Evolutionary conservation across 2,329 filamentous ascomycete genomes (phyloP).

Genomic region (Diaporthe australafricana): DNA sequence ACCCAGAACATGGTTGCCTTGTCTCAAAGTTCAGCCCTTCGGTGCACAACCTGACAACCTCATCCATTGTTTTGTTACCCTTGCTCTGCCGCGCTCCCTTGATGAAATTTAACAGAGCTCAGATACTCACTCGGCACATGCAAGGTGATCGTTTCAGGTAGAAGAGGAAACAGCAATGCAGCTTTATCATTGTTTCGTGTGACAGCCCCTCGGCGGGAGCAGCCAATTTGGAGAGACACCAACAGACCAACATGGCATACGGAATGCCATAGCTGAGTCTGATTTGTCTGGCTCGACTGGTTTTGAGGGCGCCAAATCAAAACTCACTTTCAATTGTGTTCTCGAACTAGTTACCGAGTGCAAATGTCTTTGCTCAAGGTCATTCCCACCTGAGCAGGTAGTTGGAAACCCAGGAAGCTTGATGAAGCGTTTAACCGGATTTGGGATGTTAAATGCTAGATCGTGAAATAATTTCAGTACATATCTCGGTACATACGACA

Average conservation of each 20-base stretch:
- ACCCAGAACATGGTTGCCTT: conserved; percentile 7
- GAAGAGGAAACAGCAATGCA: neutral
- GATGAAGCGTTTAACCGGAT: neutral
- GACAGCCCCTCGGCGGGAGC: neutral
- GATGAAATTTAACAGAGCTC: neutral
- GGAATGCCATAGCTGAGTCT: neutral
- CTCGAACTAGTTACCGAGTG: no score
- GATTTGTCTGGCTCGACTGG: neutral
- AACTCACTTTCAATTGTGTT: no score
- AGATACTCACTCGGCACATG: neutral
- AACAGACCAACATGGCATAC: neutral
- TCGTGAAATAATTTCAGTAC: neutral
- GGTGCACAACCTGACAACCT: neutral
- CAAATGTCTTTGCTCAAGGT: no score
- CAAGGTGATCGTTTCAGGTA: neutral
- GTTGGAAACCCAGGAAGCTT: neutral
- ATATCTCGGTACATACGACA: neutral
- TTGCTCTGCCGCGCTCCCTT: neutral
- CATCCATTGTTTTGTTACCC: neutral
- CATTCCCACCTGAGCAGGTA: no score
- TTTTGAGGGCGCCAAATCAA: neutral
- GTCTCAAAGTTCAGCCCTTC: conserved; percentile 2
- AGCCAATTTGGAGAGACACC: neutral
- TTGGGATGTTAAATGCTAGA: neutral
- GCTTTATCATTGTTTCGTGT: neutral